A percentile compares a stretch with the other conserved stretches of the same genome.
Conservation (phyloP, 2,329 filamentous ascomycete genomes). For the Exserohilum rostratum region DNA sequence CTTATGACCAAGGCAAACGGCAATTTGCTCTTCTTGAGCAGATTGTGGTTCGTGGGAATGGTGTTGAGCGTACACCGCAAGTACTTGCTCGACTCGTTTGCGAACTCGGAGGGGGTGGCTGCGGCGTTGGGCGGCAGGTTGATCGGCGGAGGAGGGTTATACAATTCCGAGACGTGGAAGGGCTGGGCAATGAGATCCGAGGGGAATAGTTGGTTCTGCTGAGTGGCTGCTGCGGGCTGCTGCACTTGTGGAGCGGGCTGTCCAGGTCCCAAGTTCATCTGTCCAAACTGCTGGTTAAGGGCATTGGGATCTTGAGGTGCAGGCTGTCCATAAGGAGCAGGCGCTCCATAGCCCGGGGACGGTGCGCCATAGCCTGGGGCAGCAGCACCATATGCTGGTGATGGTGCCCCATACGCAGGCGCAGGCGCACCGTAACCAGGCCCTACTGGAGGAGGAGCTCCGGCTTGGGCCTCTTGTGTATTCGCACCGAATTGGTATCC, state of each 20-base stretch:
- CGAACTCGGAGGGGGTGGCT: constrained; percentile 85
- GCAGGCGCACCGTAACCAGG: constrained; percentile 39
- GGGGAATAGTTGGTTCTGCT: constrained; percentile 81
- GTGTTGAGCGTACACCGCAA: constrained; percentile 94
- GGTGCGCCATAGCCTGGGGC: constrained; percentile 47
- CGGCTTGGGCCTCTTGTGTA: constrained; percentile 63
- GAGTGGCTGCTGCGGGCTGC: constrained; percentile 39
- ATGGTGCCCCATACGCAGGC: constrained; percentile 44
- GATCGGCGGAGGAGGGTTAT: constrained; percentile 88
- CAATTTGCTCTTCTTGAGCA: constrained; percentile 92
- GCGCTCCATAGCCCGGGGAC: constrained; percentile 42
- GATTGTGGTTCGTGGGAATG: constrained; percentile 86
- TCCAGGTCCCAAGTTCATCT: constrained; percentile 69
- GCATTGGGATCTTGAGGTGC: constrained; percentile 62
- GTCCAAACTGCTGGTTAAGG: constrained; percentile 81
- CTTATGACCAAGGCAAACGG: constrained; percentile 96
- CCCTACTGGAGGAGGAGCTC: constrained; percentile 41
- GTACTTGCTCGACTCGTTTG: constrained; percentile 93
- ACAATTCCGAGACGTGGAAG: constrained; percentile 91
- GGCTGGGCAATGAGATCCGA: constrained; percentile 91
- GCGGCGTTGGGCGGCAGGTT: constrained; percentile 92
- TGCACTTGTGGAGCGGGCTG: constrained; percentile 39
- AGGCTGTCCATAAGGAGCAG: constrained; percentile 43
- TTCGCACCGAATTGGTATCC: constrained; percentile 97
- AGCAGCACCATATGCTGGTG: constrained; percentile 44